Base-by-base conservation (phyloP, 2,329 filamentous ascomycete genomes). In the Scortechinia acanthostroma region DNA sequence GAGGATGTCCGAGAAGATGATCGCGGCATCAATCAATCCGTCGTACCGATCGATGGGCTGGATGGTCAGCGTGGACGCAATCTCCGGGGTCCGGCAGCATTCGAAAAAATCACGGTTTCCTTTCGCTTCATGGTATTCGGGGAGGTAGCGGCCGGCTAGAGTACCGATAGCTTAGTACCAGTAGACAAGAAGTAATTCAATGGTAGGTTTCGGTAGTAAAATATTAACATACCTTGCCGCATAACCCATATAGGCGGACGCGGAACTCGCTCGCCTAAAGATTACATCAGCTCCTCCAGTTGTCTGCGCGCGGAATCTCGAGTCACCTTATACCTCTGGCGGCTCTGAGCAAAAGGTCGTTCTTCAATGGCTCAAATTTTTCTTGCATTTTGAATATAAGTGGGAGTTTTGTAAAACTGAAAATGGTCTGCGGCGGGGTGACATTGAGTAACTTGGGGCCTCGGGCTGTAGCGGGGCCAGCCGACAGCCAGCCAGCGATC, bases 1-100 rank as follows among this genome's bases (percentile, higher is more conserved):
- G 28, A 98, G 80, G 52, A 98, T 98, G 62, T 98, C 93, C 46
- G 89, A 95, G 74, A 98, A 98, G 64, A 98, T 98, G 58, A 98
- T 98, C 48, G 93, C 91, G 21, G 90, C 91, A 64, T 98, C 93
- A 55, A 98, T 80, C 49, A 98, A 83, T 37, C 90, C 91, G 35
- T 77, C 83, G 61, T 83, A 98, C 45, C 93, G 89, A 55, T 96
- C 90, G 57, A 98, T 83, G 45, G 93, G 93, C 66, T 98, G 93
- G 21, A 98, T 77, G 4, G 93, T 98, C 55, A 98, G 71, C 30
- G 87, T 94, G 22, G 90, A 96, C 43, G 93, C 89, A 51, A 97
- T 83, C 64, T 97, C 90, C 46, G 93, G 89, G 57, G 83, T 80
- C 46, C 93, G 90, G 65, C 93, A 98, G 77, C 91, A 96, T 69